Base-by-base conservation (phyloP, 768 basidiomycete genomes). In the Pisolithus marmoratus region DNA sequence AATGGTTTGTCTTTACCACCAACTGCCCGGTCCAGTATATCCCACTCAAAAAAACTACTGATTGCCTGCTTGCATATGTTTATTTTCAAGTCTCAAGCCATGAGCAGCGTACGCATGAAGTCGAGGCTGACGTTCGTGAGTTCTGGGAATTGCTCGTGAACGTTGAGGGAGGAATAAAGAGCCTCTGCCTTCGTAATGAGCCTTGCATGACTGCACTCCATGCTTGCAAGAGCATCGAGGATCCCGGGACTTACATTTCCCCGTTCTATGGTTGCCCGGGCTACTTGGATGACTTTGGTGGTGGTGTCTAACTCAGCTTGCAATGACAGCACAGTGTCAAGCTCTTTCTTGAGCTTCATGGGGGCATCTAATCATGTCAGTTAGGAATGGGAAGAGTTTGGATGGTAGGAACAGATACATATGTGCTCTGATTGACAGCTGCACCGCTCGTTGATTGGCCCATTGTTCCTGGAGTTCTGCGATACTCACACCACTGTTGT, bases 21-120 rank as follows among this genome's bases (percentile, higher is more conserved):
- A 1, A 34, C 34, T 15, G 72, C 70, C 26, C 63, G 66, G 47
- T 72, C 67, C 2, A 72, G 56, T 15, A 56, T 60, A 17, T 74
- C 70, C 66, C 68, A 70, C 40, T 73, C 69, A 26, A 70, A 69
- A 41, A 74, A 72, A 17, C 62, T 63, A 0, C 63, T 61, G 8
- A 72, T 62, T 29, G 29, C 29, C 1, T 11, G 54, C 49, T 68
- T 70, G 8, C 65, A 52, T 5, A 74, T 70, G 46, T 68, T 72
- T 20, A 72, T 70, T 51, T 75, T 76, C 24, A 73, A 59, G 53
- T 74, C 70, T 0, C 63, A 60, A 4, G 65, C 69, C 50, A 72
- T 58, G 1, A 75, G 49, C 0, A 76, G 64, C 0, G 55, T 62
- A 2, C 52, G 54, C 2, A 72, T 60, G 50, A 71, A 71, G 5